Conservation (phyloP, 1,139 yeast genomes). For the Magnusiomyces sp. region DNA sequence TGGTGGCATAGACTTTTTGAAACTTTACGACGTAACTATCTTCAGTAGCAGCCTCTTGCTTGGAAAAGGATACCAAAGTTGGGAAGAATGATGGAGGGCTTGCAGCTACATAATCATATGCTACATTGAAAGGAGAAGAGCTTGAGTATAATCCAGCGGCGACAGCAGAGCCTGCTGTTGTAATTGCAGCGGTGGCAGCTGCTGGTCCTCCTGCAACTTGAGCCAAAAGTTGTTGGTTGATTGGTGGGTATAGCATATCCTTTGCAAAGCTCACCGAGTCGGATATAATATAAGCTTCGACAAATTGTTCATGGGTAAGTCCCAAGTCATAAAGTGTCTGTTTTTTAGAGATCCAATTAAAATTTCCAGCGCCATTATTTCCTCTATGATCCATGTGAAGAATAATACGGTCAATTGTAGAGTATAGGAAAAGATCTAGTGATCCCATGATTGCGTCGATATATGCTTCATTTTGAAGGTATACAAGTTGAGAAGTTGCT, state of each 20-base stretch:
- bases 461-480: slow-evolving; percentile 40
- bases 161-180: slow-evolving; percentile 36
- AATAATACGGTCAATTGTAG: slow-evolving; percentile 61
- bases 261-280: slow-evolving; percentile 45
- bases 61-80: slow-evolving; percentile 26
- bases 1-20: slow-evolving; percentile 45
- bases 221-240: slow-evolving; percentile 31
- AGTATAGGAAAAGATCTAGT: slow-evolving; percentile 60
- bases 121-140: slow-evolving; percentile 11
- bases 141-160: slow-evolving; percentile 30
- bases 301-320: slow-evolving; percentile 55
- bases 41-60: slow-evolving; percentile 19
- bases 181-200: slow-evolving; percentile 28
- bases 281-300: slow-evolving; percentile 58
- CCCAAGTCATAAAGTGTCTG: slow-evolving; percentile 53
- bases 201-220: slow-evolving; percentile 3
- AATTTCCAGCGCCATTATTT: slow-evolving; percentile 34
- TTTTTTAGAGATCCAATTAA: slow-evolving; percentile 55
- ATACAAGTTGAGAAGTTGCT: slow-evolving; percentile 74
- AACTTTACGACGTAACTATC: slow-evolving; percentile 33
- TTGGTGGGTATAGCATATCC: slow-evolving; percentile 28
- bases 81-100: slow-evolving; percentile 33
- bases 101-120: slow-evolving; percentile 3
- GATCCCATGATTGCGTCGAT: slow-evolving; percentile 82
- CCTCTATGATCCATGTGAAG: slow-evolving; percentile 61